Conservation (phyloP, 129 eudicot genomes). For the Lonicera japonica region DNA sequence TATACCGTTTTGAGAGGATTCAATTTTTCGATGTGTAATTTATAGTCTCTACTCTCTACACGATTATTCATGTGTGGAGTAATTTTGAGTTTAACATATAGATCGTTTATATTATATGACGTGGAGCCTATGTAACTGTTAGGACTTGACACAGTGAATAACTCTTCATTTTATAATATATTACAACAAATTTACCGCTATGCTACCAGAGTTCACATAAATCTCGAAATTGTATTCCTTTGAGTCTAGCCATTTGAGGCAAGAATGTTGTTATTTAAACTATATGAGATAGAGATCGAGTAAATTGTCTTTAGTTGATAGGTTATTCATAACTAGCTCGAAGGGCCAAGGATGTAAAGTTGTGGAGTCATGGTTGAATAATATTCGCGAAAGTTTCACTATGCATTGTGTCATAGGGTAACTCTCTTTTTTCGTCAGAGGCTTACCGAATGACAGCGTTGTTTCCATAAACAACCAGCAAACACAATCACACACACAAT, state of each 20-base stretch:
- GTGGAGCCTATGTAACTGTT: conserved; percentile 33
- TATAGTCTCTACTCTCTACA: too few relatives aligned
- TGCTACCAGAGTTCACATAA: conserved; percentile 35
- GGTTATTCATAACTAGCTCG: conserved; percentile 17
- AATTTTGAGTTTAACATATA: too few relatives aligned
- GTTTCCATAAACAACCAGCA: too few relatives aligned
- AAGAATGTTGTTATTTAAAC: conserved; percentile 29
- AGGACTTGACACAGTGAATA: too few relatives aligned
- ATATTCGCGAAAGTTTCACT: conserved; percentile 8
- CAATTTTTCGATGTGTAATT: too few relatives aligned
- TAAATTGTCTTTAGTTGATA: neutral
- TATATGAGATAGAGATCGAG: conserved; percentile 19
- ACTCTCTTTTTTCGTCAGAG: too few relatives aligned
- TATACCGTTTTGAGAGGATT: conserved; percentile 1
- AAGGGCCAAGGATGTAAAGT: conserved; percentile 19
- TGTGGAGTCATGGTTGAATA: conserved; percentile 16
- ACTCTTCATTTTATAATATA: too few relatives aligned
- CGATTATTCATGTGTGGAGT: too few relatives aligned
- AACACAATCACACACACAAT: too few relatives aligned
- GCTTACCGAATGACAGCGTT: too few relatives aligned
- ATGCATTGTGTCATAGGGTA: too few relatives aligned
- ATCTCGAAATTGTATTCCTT: conserved; percentile 20
- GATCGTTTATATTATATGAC: conserved; percentile 21
- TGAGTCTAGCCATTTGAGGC: conserved; percentile 31
- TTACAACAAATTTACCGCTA: conserved; percentile 13